Evolutionary conservation across 441 rosid genomes (phyloP), one percentile per base, ranked within the genome.

Genomic region (Metrosideros polymorpha): DNA sequence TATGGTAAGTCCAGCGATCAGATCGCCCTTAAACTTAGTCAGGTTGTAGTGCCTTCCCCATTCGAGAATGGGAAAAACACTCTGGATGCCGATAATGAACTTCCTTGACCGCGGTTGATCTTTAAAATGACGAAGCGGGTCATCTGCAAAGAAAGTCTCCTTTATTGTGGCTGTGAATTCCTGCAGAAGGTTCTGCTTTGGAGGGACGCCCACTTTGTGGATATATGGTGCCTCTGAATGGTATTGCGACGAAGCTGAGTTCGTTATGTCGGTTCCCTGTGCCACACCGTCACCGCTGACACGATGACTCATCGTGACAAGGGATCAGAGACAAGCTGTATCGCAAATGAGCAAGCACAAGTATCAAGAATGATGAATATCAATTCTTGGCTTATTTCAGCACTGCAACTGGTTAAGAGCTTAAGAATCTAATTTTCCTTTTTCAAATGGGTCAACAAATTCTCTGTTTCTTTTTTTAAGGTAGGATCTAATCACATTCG

Each of bases 141-240:
- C 88, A 79, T 89, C 90, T 18, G 87, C 85, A 84, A 90, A 90
- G 86, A 87, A 90, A 29, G 87, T 87, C 84, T 90, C 90, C 87
- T 76, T 85, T 53, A 85, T 42, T 8, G 63, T 35, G 84, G 35
- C 59, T 52, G 87, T 85, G 51, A 85, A 85, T 75, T 71, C 87
- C 61, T 85, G 59, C 17, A 54, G 61, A 75, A 54, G n/a, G 83
- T 15, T 85, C 47, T 76, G 87, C 83, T 43, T 35, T 17, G 84
- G 75, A 49, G 84, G 84, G 52, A 63, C 32, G 22, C 55, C 71
- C 27, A 85, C 84, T 52, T 85, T 85, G 49, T 83, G 43, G 59
- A 55, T 42, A 39, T 71, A 71, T 0, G 47, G 79, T 71, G 79
- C 79, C 47, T 71, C 47, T 22, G 79, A 71, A 71, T 71, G 79